A percentile compares a stretch with the other conserved stretches of the same genome.
phyloP scores from a whole-genome alignment of 148 eudicot genomes.

The Rhododendron ferrugineum region DNA sequence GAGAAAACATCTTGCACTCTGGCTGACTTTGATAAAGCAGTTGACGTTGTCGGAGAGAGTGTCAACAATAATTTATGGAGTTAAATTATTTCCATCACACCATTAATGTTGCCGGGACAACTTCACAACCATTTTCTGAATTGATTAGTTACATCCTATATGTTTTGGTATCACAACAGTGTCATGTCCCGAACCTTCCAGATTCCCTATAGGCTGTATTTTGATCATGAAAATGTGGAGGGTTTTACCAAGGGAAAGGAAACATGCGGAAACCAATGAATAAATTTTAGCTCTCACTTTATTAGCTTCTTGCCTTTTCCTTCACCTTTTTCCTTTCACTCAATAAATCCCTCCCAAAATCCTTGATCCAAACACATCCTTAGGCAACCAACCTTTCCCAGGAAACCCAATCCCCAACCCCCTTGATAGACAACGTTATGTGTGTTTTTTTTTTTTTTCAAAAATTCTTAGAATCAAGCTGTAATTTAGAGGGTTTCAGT shows the following conservation, averaged over 20 bases:
- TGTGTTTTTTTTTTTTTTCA: too few relatives aligned
- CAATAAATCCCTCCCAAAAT: not conserved
- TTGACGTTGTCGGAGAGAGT: not conserved
- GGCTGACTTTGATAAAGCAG: not conserved
- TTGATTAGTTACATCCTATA: not conserved
- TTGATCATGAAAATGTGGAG: not conserved
- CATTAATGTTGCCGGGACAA: not conserved
- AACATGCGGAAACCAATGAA: not conserved
- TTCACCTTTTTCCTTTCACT: not conserved
- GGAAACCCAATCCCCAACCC: not conserved
- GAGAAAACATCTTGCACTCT: not conserved
- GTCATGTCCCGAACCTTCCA: not conserved
- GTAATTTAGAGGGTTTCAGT: not conserved
- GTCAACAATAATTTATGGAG: not conserved
- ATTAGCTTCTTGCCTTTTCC: not conserved
- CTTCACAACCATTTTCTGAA: not conserved
- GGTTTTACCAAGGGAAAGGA: not conserved
- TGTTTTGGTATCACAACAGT: not conserved
- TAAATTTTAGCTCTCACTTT: not conserved
- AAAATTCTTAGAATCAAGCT: not conserved
- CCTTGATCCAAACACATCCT: not conserved
- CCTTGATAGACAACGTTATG: not conserved
- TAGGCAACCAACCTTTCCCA: not conserved
- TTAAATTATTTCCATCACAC: not conserved
- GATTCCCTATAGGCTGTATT: not conserved